phyloP scores from a whole-genome alignment of 1,284 basidiomycete genomes.

The Malassezia vespertilionis region DNA sequence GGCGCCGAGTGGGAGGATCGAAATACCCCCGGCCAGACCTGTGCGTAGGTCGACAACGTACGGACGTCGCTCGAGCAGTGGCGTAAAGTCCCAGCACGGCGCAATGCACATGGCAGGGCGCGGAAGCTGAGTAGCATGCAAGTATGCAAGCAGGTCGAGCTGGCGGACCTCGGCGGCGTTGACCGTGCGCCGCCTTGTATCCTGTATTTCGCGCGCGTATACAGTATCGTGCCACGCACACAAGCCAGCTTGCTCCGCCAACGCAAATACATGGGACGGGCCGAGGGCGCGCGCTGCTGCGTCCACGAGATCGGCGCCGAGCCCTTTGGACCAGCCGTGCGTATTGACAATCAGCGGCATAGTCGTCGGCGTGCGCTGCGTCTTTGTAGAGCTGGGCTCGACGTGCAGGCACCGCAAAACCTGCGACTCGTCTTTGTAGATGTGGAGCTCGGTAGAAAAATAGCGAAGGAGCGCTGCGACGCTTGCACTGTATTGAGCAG shows the following conservation, averaged over 20 bases:
- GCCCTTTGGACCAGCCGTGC: constrained; percentile 91
- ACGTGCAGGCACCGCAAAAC: background rate
- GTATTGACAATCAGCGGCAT: constrained; percentile 81
- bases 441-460: constrained; percentile 47
- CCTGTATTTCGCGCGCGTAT: constrained; percentile 7
- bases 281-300: constrained; percentile 60
- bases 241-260: constrained; percentile 15
- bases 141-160: constrained; percentile 24
- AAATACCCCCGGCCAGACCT: constrained; percentile 57
- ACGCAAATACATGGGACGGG: constrained; percentile 59
- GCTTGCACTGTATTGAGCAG: constrained; percentile 65
- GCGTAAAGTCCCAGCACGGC: constrained; percentile 58
- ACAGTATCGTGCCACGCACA: constrained; percentile 1
- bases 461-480: constrained; percentile 60
- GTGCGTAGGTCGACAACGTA: constrained; percentile 51
- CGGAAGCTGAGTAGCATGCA: constrained; percentile 27
- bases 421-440: background rate
- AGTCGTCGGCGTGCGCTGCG: background rate
- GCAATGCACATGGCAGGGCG: background rate
- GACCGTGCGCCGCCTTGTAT: constrained; percentile 17
- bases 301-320: constrained; percentile 68
- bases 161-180: constrained; percentile 26
- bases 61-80: constrained; percentile 52
- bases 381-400: background rate
- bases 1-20: constrained; percentile 25